phyloP scores from a whole-genome alignment of 371 early-diverging fungal genomes.

The Vairimorpha necatrix region DNA sequence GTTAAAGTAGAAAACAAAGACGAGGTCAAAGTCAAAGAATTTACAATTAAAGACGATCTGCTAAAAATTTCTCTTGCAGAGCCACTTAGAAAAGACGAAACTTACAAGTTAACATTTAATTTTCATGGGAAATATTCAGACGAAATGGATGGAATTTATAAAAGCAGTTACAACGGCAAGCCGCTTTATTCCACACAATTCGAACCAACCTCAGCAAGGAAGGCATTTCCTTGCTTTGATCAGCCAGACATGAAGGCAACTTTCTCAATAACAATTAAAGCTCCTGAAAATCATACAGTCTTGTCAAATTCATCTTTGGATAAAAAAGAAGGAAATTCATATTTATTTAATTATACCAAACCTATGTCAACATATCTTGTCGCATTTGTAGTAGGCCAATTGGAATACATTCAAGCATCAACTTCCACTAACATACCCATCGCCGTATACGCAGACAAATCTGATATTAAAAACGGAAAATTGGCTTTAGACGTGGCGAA shows the following conservation, averaged over 20 bases:
- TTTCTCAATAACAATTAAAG: constrained; percentile 72
- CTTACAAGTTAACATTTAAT: constrained; percentile 12
- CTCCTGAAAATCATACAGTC: constrained; percentile 69
- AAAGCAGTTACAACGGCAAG: constrained; percentile 32
- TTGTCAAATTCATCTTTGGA: constrained; percentile 76
- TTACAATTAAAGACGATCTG: neutral
- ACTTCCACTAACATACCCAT: constrained; percentile 69
- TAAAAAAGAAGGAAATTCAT: constrained; percentile 66
- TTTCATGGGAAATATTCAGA: constrained; percentile 42
- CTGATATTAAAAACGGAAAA: constrained; percentile 69
- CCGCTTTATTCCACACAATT: constrained; percentile 71
- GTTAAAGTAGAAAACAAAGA: neutral
- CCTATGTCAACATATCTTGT: constrained; percentile 82
- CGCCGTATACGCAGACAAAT: constrained; percentile 73
- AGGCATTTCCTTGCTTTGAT: constrained; percentile 82
- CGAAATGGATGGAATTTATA: constrained; percentile 59
- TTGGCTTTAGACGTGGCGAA: constrained; percentile 74
- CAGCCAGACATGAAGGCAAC: constrained; percentile 81
- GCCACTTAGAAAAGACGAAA: neutral
- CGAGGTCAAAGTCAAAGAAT: neutral
- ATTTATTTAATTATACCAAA: constrained; percentile 71
- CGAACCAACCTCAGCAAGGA: constrained; percentile 79
- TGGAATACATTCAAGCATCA: constrained; percentile 74
- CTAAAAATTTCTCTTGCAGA: neutral
- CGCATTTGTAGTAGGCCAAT: constrained; percentile 78